Evolutionary conservation across 139 green algal genomes (phyloP), one percentile per base, ranked within the genome.

Genomic region (Protoeuglena noctilucae): DNA sequence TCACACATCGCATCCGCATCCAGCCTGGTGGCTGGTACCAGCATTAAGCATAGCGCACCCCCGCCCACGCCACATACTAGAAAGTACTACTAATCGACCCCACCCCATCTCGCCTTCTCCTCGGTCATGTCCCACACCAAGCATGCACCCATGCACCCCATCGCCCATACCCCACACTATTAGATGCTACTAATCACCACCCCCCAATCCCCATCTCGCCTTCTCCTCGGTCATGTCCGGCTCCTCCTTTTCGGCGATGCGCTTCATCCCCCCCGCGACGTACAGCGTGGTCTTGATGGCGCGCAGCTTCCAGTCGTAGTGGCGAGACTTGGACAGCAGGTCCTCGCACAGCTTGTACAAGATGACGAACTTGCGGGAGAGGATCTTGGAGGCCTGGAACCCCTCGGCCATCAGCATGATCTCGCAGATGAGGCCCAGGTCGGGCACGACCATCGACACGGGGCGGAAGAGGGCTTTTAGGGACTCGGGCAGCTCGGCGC

Each of bases 251-350:
- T 43, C 34, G 26, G 28, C 34, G 22, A 46, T 57, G 4, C 86
- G 84, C 70, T 93, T 93, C 83, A 94, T 92, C 63, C 77, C 81
- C 28, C 86, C 85, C 4, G 86, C 86, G 27, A 95, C 86, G 59
- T 93, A 89, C 39, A 95, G 77, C 19, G 86, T 95, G 30, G 86
- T 94, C 73, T 95, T 95, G 74, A 95, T 94, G n/a, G 86, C 86
- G 43, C 86, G 77, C 71, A 95, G 74, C 77, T 94, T 94, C 86
- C 86, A 95, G 69, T 95, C 86, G 60, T 95, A 95, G 68, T 95
- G 86, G 50, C 70, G 62, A 24, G 51, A 49, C 73, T 76, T 71
- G 51, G 71, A 85, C 46, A 94, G 82, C 65, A 94, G 68, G 69
- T 92, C 85, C 64, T 91, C 80, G 65, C 81, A 93, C 29, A 94